phyloP scores from a whole-genome alignment of 176 grass and related monocot genomes.

The Tillandsia fasciculata region DNA sequence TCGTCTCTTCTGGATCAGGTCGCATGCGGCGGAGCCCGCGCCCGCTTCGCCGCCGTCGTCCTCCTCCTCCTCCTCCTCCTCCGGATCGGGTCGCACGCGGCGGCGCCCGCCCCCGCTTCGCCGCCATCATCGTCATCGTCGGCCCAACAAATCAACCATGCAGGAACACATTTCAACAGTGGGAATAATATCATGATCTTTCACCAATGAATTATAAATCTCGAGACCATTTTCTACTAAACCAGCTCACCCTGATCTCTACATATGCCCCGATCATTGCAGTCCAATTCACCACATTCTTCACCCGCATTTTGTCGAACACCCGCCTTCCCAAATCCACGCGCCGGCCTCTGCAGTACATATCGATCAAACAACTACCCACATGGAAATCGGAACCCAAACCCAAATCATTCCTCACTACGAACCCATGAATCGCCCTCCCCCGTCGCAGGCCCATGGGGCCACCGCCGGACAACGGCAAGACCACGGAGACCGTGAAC shows the following conservation, averaged over 20 bases:
- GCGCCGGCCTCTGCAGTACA: too few relatives aligned
- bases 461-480: constrained; percentile 11
- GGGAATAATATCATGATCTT: constrained; percentile 41
- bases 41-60: too few relatives aligned
- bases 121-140: too few relatives aligned
- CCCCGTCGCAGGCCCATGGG: not conserved
- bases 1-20: too few relatives aligned
- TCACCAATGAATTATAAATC: constrained; percentile 41
- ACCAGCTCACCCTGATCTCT: constrained; percentile 23
- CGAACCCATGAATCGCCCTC: constrained; percentile 50
- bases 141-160: constrained; percentile 47
- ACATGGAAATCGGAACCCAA: constrained; percentile 13
- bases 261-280: constrained; percentile 48
- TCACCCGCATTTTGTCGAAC: too few relatives aligned
- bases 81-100: too few relatives aligned
- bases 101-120: too few relatives aligned
- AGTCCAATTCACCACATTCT: constrained; percentile 53
- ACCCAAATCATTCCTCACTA: constrained; percentile 29
- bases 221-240: constrained; percentile 43
- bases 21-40: too few relatives aligned
- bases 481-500: constrained; percentile 39
- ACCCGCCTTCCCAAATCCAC: too few relatives aligned
- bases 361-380: too few relatives aligned
- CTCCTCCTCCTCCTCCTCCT: too few relatives aligned
- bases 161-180: constrained; percentile 59